These are phyloP conservation scores for Aquilaria yunnanensis DNA, from an alignment of 345 rosid genomes.

Conservation along the genomic window DNA sequence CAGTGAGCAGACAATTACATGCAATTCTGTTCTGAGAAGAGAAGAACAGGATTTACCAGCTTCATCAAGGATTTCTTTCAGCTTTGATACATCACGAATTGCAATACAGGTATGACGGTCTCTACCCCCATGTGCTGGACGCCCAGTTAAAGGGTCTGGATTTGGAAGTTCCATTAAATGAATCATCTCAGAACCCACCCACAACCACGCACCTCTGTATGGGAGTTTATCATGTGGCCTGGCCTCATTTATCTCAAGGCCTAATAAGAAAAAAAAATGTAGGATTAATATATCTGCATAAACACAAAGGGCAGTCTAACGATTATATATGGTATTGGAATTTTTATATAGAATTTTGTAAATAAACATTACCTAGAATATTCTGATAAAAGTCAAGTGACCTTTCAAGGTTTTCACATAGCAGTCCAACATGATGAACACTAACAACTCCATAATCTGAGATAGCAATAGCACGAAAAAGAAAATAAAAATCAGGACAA, in stretches of 20 bases:
- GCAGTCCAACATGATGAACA: constrained; percentile 84
- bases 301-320: no score
- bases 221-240: constrained; percentile 95
- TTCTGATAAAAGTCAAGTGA: constrained; percentile 86
- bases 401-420: constrained; percentile 75
- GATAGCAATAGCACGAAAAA: constrained; percentile 1
- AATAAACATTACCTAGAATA: constrained; percentile 39
- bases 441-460: constrained; percentile 80
- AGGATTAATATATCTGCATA: background rate
- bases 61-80: constrained; percentile 64
- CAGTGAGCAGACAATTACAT: background rate
- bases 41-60: constrained; percentile 43
- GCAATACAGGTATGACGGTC: constrained; percentile 92
- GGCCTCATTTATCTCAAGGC: constrained; percentile 87
- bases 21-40: background rate
- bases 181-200: constrained; percentile 98
- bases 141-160: constrained; percentile 89
- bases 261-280: constrained; percentile 20
- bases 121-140: constrained; percentile 89
- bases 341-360: background rate
- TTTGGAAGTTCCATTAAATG: constrained; percentile 99
- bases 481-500: background rate
- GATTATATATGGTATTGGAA: no score
- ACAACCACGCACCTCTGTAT: constrained; percentile 89
- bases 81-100: constrained; percentile 64